These are phyloP conservation scores for Clitopilus passeckerianus DNA, from an alignment of 768 basidiomycete species.

Conservation along the genomic window DNA sequence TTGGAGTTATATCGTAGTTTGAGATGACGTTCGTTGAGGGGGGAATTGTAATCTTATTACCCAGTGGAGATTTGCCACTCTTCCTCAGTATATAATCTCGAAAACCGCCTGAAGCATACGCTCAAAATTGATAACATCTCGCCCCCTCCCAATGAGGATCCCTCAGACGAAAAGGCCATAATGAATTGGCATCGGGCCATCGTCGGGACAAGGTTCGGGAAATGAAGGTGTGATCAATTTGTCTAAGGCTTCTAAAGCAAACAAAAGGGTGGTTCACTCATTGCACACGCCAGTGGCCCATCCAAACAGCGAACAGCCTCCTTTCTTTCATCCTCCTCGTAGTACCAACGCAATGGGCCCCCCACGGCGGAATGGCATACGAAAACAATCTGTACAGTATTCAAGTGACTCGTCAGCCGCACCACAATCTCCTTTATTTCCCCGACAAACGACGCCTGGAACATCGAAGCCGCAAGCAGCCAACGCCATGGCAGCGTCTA, in stretches of 20 bases:
- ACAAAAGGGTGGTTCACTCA: neutral
- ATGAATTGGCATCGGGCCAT: too few relatives aligned
- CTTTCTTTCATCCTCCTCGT: slow-evolving; percentile 3
- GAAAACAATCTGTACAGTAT: slow-evolving; percentile 10
- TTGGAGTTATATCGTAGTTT: too few relatives aligned
- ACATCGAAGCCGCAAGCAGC: slow-evolving; percentile 19
- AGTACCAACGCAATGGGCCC: slow-evolving; percentile 20
- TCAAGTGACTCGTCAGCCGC: slow-evolving; percentile 7
- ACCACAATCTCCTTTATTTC: slow-evolving; percentile 12
- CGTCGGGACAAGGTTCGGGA: neutral
- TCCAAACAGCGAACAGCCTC: neutral
- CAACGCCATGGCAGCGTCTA: slow-evolving; percentile 58
- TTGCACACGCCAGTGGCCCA: slow-evolving; percentile 1
- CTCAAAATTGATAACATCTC: neutral
- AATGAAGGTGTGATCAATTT: neutral
- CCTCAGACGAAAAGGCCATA: neutral
- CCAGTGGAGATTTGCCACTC: too few relatives aligned
- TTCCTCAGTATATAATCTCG: too few relatives aligned
- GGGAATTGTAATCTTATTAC: too few relatives aligned
- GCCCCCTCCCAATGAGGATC: neutral
- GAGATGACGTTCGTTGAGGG: too few relatives aligned
- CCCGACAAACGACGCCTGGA: slow-evolving; percentile 13
- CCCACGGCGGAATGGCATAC: slow-evolving; percentile 19
- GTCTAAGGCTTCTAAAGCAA: neutral
- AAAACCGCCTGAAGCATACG: too few relatives aligned